Percentiles rank a stretch among this genome's conserved stretches.
Evolutionary conservation across 1,139 yeast genomes (phyloP).

Genomic region (Geotrichum australiense): DNA sequence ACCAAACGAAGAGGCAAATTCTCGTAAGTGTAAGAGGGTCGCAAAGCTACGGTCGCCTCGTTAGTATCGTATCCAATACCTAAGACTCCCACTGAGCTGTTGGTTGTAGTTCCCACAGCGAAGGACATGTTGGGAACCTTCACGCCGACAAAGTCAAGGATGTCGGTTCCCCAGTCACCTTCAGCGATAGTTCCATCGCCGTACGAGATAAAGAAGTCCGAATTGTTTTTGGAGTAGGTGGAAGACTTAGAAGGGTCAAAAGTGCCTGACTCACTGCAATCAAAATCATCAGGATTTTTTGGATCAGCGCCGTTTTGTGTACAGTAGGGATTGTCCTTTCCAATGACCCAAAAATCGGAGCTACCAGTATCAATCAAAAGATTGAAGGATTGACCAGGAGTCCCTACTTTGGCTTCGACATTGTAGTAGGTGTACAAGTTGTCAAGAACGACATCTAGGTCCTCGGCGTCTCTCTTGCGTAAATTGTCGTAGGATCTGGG

Average conservation of each 20-base stretch:
- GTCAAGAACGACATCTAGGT: constrained; percentile 17
- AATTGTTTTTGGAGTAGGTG: constrained; percentile 14
- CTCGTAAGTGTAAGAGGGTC: constrained; percentile 28
- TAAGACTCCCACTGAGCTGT: constrained; percentile 31
- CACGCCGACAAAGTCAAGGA: constrained; percentile 26
- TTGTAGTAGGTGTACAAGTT: constrained; percentile 36
- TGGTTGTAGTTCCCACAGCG: constrained; percentile 30
- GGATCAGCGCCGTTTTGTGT: constrained; percentile 16
- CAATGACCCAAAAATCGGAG: constrained; percentile 57
- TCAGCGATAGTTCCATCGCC: constrained; percentile 33
- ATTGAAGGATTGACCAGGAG: constrained; percentile 45
- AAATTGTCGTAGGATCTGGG: constrained; percentile 11
- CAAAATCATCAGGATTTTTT: constrained; percentile 29
- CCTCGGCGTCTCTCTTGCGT: constrained; percentile 3
- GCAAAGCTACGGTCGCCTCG: constrained; percentile 22
- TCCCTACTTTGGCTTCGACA: constrained; percentile 46
- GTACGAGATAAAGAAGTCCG: constrained; percentile 26
- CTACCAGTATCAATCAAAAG: constrained; percentile 64
- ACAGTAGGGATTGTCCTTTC: constrained; percentile 33
- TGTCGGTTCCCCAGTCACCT: constrained; percentile 47
- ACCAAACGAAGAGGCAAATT: constrained; percentile 45
- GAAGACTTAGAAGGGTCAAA: constrained; percentile 12
- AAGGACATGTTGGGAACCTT: constrained; percentile 23
- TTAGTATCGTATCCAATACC: constrained; percentile 26
- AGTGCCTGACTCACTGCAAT: constrained; percentile 16